Conservation (phyloP, 208 protist genomes). For the Wallacemonas rigidus region DNA sequence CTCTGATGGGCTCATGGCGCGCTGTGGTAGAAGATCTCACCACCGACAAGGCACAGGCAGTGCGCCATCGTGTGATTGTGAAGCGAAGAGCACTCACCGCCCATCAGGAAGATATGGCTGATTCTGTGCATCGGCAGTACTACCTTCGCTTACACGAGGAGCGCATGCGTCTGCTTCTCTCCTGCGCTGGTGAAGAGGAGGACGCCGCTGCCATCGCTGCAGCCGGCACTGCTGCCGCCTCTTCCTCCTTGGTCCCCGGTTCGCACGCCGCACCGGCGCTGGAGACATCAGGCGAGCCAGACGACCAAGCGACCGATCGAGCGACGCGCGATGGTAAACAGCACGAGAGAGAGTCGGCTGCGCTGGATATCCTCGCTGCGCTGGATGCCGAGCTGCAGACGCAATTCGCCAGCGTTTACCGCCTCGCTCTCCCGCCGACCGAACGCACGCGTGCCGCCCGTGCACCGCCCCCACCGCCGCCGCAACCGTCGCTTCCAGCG, state of each 20-base stretch:
- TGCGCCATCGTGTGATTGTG: conserved; percentile 8
- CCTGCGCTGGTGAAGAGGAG: background rate
- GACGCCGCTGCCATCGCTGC: background rate
- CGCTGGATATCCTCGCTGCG: conserved; percentile 29
- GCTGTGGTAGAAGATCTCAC: conserved; percentile 2
- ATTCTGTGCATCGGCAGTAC: conserved; percentile 28
- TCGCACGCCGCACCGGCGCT: too few relatives aligned
- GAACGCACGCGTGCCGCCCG: background rate
- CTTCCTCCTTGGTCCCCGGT: too few relatives aligned
- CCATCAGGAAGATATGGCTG: conserved; percentile 16
- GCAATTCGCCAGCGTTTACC: conserved; percentile 26
- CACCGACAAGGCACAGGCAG: background rate
- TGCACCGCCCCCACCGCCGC: background rate
- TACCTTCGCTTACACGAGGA: conserved; percentile 35
- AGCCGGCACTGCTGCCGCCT: too few relatives aligned
- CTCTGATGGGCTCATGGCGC: background rate
- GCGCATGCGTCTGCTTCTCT: conserved; percentile 39
- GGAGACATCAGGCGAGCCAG: background rate
- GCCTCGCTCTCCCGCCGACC: background rate
- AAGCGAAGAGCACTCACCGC: background rate
- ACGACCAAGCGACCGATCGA: conserved; percentile 27
- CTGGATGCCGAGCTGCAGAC: conserved; percentile 34
- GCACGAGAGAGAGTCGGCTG: conserved; percentile 30
- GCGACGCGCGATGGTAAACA: conserved; percentile 18
- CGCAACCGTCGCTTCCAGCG: background rate